Evolutionary conservation across 768 basidiomycete species (phyloP).

Genomic region (Glaciozyma martinii): DNA sequence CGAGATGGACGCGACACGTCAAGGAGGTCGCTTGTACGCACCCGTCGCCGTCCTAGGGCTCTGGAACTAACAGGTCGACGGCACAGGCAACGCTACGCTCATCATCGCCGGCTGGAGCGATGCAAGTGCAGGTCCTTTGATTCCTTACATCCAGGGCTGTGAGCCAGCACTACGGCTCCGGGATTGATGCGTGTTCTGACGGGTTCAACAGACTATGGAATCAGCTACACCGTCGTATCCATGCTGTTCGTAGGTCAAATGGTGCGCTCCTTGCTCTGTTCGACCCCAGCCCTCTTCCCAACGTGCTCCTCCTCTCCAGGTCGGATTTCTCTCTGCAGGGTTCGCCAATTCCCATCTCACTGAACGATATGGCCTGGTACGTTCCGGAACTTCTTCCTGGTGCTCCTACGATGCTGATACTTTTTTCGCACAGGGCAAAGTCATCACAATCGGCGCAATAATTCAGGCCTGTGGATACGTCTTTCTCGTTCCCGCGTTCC

Average conservation of each 20-base stretch:
- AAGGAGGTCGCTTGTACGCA: too few species aligned
- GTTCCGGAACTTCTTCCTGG: not conserved
- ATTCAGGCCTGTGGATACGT: constrained; percentile 19
- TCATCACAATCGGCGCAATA: constrained; percentile 7
- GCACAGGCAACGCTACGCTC: not conserved
- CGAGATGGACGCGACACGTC: too few species aligned
- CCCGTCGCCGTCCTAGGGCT: too few species aligned
- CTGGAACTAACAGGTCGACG: too few species aligned
- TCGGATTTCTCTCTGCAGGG: constrained; percentile 15
- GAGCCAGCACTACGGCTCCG: too few species aligned
- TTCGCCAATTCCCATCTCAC: not conserved
- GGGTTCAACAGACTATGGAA: constrained; percentile 1
- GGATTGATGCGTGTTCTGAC: too few species aligned
- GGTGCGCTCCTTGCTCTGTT: too few species aligned
- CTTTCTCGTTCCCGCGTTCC: constrained; percentile 23
- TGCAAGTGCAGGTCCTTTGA: constrained; percentile 3
- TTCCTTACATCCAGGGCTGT: constrained; percentile 20
- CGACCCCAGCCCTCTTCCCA: too few species aligned
- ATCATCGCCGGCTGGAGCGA: constrained; percentile 24
- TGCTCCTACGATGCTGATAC: not conserved
- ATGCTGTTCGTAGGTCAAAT: constrained; percentile 25
- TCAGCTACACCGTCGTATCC: constrained; percentile 14
- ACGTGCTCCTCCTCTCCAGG: too few species aligned
- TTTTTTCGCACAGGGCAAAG: constrained; percentile 6
- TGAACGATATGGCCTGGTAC: constrained; percentile 6